Percentiles rank a stretch among this genome's conserved stretches.
Conservation (phyloP, 106 monocot genomes). For the Ottelia alismoides region DNA sequence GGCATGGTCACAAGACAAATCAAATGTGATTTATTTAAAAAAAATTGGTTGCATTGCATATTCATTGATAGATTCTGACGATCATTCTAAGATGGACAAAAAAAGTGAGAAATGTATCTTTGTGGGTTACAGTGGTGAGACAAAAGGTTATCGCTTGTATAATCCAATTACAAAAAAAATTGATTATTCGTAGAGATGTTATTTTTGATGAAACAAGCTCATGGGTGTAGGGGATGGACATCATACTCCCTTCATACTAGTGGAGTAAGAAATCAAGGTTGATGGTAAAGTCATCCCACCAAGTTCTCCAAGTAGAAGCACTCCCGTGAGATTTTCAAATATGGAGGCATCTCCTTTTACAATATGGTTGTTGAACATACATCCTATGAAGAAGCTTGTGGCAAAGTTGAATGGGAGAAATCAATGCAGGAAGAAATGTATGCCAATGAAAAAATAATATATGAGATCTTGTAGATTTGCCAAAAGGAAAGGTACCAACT, state of each 20-base stretch:
- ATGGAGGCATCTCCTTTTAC: not conserved
- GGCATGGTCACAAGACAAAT: not conserved
- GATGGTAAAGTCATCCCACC: not conserved
- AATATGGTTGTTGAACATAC: not conserved
- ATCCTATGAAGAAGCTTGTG: constrained; percentile 1
- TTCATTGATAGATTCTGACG: not conserved
- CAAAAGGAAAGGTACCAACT: constrained; percentile 4
- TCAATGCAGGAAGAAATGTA: constrained; percentile 3
- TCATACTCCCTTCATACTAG: not conserved
- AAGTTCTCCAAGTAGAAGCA: too few relatives aligned
- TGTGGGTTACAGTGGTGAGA: constrained; percentile 1
- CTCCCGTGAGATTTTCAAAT: not conserved
- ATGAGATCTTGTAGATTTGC: constrained; percentile 2
- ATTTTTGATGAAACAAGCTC: not conserved
- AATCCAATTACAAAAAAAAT: not conserved
- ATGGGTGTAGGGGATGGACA: not conserved
- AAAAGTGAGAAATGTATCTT: constrained; percentile 1
- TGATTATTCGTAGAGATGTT: constrained; percentile 2
- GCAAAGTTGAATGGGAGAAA: constrained; percentile 1
- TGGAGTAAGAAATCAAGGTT: not conserved
- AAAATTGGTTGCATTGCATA: constrained; percentile 3
- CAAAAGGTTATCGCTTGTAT: not conserved
- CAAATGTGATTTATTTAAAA: constrained; percentile 1
- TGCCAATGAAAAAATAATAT: constrained; percentile 3
- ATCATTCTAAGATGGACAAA: not conserved